Evolutionary conservation across 805 yeast species (phyloP).

Genomic region (Cyberlindnera petersonii): DNA sequence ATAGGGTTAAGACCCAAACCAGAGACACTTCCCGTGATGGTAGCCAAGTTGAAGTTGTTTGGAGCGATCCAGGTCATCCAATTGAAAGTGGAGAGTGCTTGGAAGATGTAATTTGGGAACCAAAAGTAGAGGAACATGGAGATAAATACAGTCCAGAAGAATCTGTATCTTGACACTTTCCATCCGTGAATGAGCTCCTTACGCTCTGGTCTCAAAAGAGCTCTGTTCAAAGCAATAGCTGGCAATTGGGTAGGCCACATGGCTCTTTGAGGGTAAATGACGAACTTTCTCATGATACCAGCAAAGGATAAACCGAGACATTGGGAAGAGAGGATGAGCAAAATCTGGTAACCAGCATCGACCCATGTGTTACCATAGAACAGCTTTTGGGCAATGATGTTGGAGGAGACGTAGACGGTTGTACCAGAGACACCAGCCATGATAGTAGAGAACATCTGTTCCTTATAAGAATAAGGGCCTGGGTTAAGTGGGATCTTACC

Average conservation of each 20-base stretch:
- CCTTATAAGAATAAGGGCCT: slow-evolving; percentile 62
- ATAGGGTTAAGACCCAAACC: slow-evolving; percentile 55
- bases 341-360: slow-evolving; percentile 47
- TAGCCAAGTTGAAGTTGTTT: slow-evolving; percentile 42
- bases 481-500: slow-evolving; percentile 46
- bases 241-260: slow-evolving; percentile 55
- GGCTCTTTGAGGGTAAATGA: slow-evolving; percentile 47
- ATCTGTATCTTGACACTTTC: slow-evolving; percentile 33
- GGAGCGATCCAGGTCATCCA: slow-evolving; percentile 63
- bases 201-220: slow-evolving; percentile 38
- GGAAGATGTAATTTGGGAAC: slow-evolving; percentile 42
- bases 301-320: slow-evolving; percentile 67
- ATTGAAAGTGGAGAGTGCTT: slow-evolving; percentile 40
- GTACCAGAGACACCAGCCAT: slow-evolving; percentile 32
- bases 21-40: slow-evolving; percentile 41
- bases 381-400: slow-evolving; percentile 34
- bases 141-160: slow-evolving; percentile 30
- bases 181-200: slow-evolving; percentile 32
- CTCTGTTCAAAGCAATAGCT: slow-evolving; percentile 44
- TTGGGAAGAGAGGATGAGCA: slow-evolving; percentile 52
- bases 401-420: slow-evolving; percentile 33
- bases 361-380: slow-evolving; percentile 31
- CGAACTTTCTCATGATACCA: slow-evolving; percentile 55
- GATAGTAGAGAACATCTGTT: slow-evolving; percentile 59
- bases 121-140: slow-evolving; percentile 40